A percentile compares a stretch with the other conserved stretches of the same genome.
phyloP scores from a whole-genome alignment of 805 yeast genomes.

The Saccharomycopsis schoenii region DNA sequence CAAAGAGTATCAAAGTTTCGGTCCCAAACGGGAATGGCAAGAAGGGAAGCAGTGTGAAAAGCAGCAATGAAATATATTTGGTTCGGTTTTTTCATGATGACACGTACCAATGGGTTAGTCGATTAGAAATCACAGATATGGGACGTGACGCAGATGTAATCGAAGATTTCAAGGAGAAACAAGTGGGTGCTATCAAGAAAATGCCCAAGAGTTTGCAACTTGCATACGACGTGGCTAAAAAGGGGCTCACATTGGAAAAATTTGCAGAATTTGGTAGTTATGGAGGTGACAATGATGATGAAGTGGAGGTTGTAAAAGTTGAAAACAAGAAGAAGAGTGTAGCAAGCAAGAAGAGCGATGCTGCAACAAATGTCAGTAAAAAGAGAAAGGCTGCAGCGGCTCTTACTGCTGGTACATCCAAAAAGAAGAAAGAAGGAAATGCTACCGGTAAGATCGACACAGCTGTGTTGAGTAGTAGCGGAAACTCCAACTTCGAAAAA shows the following conservation, averaged over 20 bases:
- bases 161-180: conserved; percentile 25
- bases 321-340: neutral
- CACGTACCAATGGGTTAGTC: conserved; percentile 58
- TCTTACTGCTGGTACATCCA: conserved; percentile 13
- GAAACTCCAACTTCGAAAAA: neutral
- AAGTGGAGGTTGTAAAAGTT: conserved; percentile 20
- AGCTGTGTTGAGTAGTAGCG: conserved; percentile 10
- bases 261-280: conserved; percentile 33
- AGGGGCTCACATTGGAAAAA: conserved; percentile 40
- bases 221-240: conserved; percentile 47
- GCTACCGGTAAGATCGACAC: conserved; percentile 19
- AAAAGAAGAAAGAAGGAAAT: conserved; percentile 16
- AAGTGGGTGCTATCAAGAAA: conserved; percentile 23
- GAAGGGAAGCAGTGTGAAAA: conserved; percentile 9
- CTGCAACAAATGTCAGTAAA: conserved; percentile 14
- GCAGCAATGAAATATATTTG: conserved; percentile 18
- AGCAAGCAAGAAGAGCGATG: neutral
- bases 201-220: conserved; percentile 35
- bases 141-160: conserved; percentile 30
- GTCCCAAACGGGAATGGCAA: conserved; percentile 19
- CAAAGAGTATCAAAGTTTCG: conserved; percentile 31
- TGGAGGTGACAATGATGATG: conserved; percentile 30
- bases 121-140: conserved; percentile 41
- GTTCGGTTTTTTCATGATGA: conserved; percentile 67
- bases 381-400: conserved; percentile 16